phyloP scores from a whole-genome alignment of 306 rosid species.

The Medicago arabica region DNA sequence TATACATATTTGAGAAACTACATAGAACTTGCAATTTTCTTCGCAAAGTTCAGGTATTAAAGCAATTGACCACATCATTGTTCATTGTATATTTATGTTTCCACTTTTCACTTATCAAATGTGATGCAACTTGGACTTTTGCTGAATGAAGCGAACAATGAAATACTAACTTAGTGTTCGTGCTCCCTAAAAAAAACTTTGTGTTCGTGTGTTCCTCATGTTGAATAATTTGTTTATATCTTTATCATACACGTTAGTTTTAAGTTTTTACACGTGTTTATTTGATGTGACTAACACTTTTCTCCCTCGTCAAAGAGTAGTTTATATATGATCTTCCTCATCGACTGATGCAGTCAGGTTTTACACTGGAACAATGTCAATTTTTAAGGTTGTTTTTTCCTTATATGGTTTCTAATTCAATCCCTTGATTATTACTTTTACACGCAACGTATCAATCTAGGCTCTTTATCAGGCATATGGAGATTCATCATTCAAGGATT shows the following conservation, averaged over 20 bases:
- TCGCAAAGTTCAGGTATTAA: constrained; percentile 88
- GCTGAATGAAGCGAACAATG: constrained; percentile 17
- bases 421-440: constrained; percentile 29
- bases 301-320: constrained; percentile 60
- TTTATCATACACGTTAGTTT: constrained; percentile 6
- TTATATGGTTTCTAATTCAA: constrained; percentile 36
- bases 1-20: constrained; percentile 62
- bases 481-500: constrained; percentile 85
- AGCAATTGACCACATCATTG: neutral
- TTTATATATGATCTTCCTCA: constrained; percentile 94
- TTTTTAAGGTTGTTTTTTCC: constrained; percentile 69
- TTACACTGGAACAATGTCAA: constrained; percentile 90
- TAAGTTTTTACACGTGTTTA: constrained; percentile 11
- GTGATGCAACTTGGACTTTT: constrained; percentile 16
- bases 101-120: neutral
- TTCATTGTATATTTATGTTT: constrained; percentile 27
- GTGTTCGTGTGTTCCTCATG: neutral
- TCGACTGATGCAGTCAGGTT: constrained; percentile 92
- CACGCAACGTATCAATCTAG: constrained; percentile 23
- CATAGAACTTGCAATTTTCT: constrained; percentile 87
- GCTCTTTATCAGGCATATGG: constrained; percentile 73
- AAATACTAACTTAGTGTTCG: neutral
- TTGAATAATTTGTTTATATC: neutral
- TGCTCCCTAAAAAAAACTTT: too few species aligned
- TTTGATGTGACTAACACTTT: constrained; percentile 4